Base-by-base conservation (phyloP, 169 alveolate species). In the Babesia bovis region DNA sequence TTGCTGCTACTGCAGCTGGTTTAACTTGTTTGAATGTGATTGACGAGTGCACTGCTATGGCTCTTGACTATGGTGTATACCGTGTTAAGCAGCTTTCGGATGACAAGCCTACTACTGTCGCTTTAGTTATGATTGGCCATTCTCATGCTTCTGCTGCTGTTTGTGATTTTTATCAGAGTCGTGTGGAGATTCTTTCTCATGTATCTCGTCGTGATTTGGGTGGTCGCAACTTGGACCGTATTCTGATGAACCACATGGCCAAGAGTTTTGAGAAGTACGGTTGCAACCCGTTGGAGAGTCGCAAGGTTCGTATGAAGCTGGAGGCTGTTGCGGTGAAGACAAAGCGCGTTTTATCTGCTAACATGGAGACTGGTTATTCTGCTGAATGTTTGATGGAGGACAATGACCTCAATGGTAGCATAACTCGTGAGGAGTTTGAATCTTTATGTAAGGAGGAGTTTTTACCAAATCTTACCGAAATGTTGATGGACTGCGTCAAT, bases 361-460 rank as follows among this genome's bases (percentile, higher is more conserved):
- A 96, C 82, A 82, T 85, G 50, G 99, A 97, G 74, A 91, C 98
- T 1, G 87, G 94, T 26, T 87, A 93, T 56, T 90, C 86, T 44
- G 90, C 95, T 32, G 99, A 97, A 79, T 94, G 97, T 53, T 89
- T 97, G 40, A 90, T 95, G 89, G 99, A 96, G 55, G 99, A 96
- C 63, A 87, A 95, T 36, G 99, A 97, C 63, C 82, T 86, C 25
- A 79, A 69, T 30, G 93, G 93, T 3, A 70, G 60, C 41, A 84
- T 77, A 45, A 50, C 85, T 69, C 93, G 99, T 84, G 96, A 90
- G 13, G 97, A 92, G 28, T 95, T 95, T 75, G 99, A 97, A 83
- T 88, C 73, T 57, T 57, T 97, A 52, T 90, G 95, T 58, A 60
- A 73, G 21, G 90, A 90, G 15, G 87, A 91, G 70, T 81, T 93